Percentiles rank a stretch among this genome's conserved stretches.
Conservation (phyloP, 2,329 filamentous ascomycete species). For the Alternaria gansuensis region DNA sequence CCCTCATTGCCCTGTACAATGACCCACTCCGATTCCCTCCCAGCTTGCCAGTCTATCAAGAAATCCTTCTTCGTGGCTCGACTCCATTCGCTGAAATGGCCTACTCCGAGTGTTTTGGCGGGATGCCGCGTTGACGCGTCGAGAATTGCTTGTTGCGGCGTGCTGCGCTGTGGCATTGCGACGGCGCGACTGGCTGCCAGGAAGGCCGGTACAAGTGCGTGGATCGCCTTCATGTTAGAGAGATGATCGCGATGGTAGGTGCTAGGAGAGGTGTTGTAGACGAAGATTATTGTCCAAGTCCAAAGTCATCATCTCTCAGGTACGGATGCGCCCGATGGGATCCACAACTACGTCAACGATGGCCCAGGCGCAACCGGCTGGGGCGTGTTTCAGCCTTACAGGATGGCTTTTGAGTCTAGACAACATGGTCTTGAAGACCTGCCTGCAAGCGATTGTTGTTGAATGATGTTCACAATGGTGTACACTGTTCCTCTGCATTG, state of each 20-base stretch:
- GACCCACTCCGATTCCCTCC: conserved; percentile 55
- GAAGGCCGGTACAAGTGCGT: conserved; percentile 24
- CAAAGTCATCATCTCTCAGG: conserved; percentile 9
- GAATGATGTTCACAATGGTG: background rate
- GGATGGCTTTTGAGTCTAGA: background rate
- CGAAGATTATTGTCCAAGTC: background rate
- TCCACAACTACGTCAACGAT: conserved; percentile 16
- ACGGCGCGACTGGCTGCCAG: conserved; percentile 23
- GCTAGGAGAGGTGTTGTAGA: background rate
- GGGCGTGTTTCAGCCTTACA: conserved; percentile 19
- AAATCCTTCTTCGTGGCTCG: conserved; percentile 59
- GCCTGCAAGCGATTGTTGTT: conserved; percentile 1
- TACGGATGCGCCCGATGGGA: conserved; percentile 5
- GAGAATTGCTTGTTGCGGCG: conserved; percentile 32
- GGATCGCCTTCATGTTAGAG: conserved; percentile 31
- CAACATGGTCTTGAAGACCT: background rate
- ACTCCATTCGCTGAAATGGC: conserved; percentile 61
- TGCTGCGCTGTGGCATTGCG: conserved; percentile 31
- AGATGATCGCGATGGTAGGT: conserved; percentile 11
- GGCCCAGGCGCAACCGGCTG: conserved; percentile 11
- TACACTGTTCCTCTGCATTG: conserved; percentile 1
- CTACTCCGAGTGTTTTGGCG: conserved; percentile 49
- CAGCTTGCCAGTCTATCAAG: conserved; percentile 59
- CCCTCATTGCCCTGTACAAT: conserved; percentile 60
- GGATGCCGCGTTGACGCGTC: conserved; percentile 21